Conservation (phyloP, 192 early-diverging fungal genomes). For the Backusella mclennaniae region DNA sequence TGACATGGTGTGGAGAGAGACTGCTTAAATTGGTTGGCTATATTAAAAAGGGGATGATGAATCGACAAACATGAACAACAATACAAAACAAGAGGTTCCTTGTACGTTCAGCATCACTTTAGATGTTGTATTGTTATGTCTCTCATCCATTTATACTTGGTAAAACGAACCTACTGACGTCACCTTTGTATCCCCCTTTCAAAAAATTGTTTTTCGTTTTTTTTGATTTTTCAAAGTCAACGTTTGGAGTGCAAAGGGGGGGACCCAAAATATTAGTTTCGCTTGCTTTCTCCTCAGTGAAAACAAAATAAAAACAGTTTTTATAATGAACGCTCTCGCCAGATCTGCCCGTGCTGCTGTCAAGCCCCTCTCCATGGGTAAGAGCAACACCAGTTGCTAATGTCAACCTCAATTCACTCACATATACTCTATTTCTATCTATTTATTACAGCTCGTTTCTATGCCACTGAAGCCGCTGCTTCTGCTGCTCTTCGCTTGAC, state of each 20-base stretch:
- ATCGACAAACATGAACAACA: neutral
- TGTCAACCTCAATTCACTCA: neutral
- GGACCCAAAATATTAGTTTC: conserved; percentile 9
- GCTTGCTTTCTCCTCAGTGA: conserved; percentile 9
- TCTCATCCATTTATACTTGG: neutral
- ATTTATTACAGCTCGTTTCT: conserved; percentile 57
- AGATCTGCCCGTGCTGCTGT: conserved; percentile 49
- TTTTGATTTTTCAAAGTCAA: neutral
- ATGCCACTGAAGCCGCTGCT: conserved; percentile 74
- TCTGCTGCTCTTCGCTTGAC: conserved; percentile 80
- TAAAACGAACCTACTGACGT: neutral
- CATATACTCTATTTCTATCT: neutral
- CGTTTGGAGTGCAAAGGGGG: neutral
- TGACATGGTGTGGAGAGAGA: conserved; percentile 4
- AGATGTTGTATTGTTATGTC: neutral
- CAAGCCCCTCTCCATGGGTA: conserved; percentile 52
- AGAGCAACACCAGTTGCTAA: neutral
- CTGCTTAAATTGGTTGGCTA: neutral
- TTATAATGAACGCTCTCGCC: conserved; percentile 53
- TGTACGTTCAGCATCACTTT: neutral
- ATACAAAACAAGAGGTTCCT: neutral
- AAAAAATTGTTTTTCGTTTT: neutral
- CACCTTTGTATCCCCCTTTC: neutral
- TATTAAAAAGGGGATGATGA: too few relatives aligned
- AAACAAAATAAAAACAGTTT: conserved; percentile 15